Conservation (phyloP, 805 yeast species). For the Candida ficus region DNA sequence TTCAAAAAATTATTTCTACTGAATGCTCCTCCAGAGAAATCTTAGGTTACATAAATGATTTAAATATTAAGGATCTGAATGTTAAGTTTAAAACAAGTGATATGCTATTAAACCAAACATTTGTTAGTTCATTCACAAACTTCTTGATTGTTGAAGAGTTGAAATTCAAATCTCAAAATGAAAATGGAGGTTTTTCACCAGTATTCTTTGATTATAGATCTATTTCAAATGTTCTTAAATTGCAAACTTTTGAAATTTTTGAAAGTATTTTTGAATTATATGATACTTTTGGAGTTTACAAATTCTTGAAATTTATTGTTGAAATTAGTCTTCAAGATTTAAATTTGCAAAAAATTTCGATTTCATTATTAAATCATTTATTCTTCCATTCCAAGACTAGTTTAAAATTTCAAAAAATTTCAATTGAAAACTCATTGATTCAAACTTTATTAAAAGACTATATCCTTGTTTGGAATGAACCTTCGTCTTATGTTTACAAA, state of each 20-base stretch:
- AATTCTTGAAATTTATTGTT: conserved; percentile 30
- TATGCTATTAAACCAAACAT: conserved; percentile 12
- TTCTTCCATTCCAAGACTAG: conserved; percentile 17
- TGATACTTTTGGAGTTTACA: conserved; percentile 32
- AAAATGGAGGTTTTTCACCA: conserved; percentile 4
- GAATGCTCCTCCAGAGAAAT: conserved; percentile 3
- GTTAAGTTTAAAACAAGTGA: conserved; percentile 12
- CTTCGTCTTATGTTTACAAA: conserved; percentile 23
- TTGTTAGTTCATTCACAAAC: conserved; percentile 11
- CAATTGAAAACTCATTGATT: conserved; percentile 23
- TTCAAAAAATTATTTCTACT: conserved; percentile 7
- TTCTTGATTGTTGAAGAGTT: conserved; percentile 15
- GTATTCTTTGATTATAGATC: conserved; percentile 15
- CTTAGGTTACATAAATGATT: conserved; percentile 5
- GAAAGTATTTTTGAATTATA: conserved; percentile 32
- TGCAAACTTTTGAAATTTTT: conserved; percentile 22
- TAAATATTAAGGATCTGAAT: conserved; percentile 7
- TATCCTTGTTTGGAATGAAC: conserved; percentile 30
- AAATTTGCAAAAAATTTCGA: conserved; percentile 27
- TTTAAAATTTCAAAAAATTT: conserved; percentile 9
- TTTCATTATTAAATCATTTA: conserved; percentile 27
- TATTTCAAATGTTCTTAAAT: conserved; percentile 17
- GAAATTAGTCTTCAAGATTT: conserved; percentile 30
- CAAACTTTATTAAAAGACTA: conserved; percentile 20
- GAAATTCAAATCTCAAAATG: conserved; percentile 13